These are phyloP conservation scores for Colletotrichum magnum DNA, from an alignment of 2,329 filamentous ascomycete genomes.

Conservation along the genomic window DNA sequence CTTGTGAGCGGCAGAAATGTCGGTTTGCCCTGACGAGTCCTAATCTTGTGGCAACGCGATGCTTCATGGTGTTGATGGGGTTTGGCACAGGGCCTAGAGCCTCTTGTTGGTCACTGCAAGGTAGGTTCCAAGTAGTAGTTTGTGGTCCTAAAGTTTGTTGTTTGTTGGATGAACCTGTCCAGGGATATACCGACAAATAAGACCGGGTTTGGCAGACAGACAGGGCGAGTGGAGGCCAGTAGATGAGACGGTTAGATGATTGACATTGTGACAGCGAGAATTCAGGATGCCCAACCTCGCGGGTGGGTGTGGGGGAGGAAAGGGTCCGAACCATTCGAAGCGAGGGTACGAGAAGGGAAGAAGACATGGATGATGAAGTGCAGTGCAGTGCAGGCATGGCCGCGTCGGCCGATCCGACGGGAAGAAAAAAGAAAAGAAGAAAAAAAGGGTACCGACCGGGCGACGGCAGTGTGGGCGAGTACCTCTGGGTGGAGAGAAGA, in stretches of 20 bases:
- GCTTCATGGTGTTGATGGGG: not conserved
- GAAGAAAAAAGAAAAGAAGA: not conserved
- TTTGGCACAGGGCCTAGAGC: not conserved
- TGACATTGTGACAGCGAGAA: not conserved
- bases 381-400: too few relatives aligned
- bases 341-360: slow-evolving; percentile 12
- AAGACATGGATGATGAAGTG: not conserved
- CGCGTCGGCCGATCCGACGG: too few relatives aligned
- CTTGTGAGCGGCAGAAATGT: not conserved
- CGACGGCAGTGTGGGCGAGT: not conserved
- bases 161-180: not conserved
- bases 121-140: not conserved
- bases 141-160: slow-evolving; percentile 6
- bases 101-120: not conserved
- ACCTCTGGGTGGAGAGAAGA: too few relatives aligned
- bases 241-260: not conserved
- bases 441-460: not conserved
- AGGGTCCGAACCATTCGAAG: not conserved
- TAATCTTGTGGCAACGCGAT: not conserved
- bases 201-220: not conserved
- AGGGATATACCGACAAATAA: not conserved
- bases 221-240: not conserved
- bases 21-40: not conserved
- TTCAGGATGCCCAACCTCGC: not conserved
- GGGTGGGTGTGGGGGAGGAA: slow-evolving; percentile 3